phyloP scores from a whole-genome alignment of 2,329 filamentous ascomycete species.

The Colletotrichum phormii region DNA sequence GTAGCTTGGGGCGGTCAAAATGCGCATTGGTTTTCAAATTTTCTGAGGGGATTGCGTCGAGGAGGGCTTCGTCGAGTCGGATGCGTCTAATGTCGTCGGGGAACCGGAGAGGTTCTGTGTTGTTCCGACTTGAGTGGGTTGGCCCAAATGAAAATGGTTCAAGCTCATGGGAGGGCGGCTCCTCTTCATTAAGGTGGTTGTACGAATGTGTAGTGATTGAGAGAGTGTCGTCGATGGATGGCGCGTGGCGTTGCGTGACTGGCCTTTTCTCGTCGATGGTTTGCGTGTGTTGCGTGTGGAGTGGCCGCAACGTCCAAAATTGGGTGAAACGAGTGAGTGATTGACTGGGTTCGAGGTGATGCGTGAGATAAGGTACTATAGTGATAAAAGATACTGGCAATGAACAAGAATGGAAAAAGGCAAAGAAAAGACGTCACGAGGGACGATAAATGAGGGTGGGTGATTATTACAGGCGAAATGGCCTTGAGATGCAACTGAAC shows the following conservation, averaged over 20 bases:
- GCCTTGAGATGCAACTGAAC: background rate
- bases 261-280: background rate
- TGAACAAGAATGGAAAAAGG: slow-evolving; percentile 6
- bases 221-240: background rate
- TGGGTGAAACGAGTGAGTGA: slow-evolving; percentile 11
- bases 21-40: background rate
- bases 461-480: slow-evolving; percentile 4
- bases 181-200: slow-evolving; percentile 5
- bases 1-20: background rate
- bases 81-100: background rate
- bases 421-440: slow-evolving; percentile 10
- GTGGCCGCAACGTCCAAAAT: background rate
- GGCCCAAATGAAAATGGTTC: background rate
- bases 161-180: background rate
- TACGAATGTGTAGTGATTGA: background rate
- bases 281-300: background rate
- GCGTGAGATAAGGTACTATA: slow-evolving; percentile 7
- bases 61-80: background rate
- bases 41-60: background rate
- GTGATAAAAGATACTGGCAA: slow-evolving; percentile 8
- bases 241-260: background rate
- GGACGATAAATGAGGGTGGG: slow-evolving; percentile 21
- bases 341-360: slow-evolving; percentile 20
- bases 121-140: background rate
- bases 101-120: background rate